Conservation (phyloP, 495 filamentous ascomycete genomes). For the Tetracladium setigerum region DNA sequence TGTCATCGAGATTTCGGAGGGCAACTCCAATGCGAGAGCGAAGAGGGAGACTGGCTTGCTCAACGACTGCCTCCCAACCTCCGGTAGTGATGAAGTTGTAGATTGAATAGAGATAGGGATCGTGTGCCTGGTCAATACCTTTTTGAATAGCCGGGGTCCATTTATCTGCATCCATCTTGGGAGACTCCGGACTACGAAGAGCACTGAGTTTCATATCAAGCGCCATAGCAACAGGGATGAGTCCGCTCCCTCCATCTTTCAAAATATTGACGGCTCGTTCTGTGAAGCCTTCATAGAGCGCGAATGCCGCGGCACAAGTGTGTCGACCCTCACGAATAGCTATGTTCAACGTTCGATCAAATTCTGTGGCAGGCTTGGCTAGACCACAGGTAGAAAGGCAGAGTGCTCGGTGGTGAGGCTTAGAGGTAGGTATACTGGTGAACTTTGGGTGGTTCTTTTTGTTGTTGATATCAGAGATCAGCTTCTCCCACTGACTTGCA, state of each 20-base stretch:
- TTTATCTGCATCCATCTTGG: slow-evolving; percentile 1
- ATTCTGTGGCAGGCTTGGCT: slow-evolving; percentile 46
- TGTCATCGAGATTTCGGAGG: slow-evolving; percentile 73
- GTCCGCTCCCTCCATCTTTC: slow-evolving; percentile 38
- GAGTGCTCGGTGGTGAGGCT: slow-evolving; percentile 66
- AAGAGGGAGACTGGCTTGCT: slow-evolving; percentile 76
- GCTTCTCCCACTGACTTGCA: slow-evolving; percentile 38
- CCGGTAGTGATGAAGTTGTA: slow-evolving; percentile 87
- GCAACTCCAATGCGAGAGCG: slow-evolving; percentile 82
- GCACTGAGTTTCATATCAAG: slow-evolving; percentile 23
- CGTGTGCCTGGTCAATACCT: slow-evolving; percentile 32
- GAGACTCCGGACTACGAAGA: slow-evolving; percentile 4
- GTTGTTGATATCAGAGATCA: slow-evolving; percentile 37
- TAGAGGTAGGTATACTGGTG: slow-evolving; percentile 48
- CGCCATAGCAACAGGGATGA: slow-evolving; percentile 45
- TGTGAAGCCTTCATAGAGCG: slow-evolving; percentile 64
- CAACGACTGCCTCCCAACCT: slow-evolving; percentile 75
- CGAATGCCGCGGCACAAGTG: slow-evolving; percentile 74
- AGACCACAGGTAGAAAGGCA: slow-evolving; percentile 76
- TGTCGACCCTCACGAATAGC: slow-evolving; percentile 54
- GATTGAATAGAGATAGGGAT: slow-evolving; percentile 85
- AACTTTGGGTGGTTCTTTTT: slow-evolving; percentile 32
- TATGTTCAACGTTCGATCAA: slow-evolving; percentile 45
- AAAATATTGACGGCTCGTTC: slow-evolving; percentile 47
- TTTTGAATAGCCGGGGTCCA: slow-evolving; percentile 47